Percentiles rank a stretch among this genome's conserved stretches.
Evolutionary conservation across 2,329 filamentous ascomycete species (phyloP).

Genomic region (Cercospora brassicicola): DNA sequence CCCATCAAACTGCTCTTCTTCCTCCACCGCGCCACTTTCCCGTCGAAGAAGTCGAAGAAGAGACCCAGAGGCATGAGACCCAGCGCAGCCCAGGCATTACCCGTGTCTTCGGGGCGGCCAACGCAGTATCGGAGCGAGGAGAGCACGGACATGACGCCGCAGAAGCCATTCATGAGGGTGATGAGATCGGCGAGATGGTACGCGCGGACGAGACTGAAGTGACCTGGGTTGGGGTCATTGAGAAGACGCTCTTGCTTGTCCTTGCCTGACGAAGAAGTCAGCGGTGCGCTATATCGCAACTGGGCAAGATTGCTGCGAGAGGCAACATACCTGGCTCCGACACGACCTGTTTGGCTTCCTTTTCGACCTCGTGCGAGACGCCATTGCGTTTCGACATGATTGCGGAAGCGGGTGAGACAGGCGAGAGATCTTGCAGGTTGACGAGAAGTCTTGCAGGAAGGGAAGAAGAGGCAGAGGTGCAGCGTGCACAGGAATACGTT

Average conservation of each 20-base stretch:
- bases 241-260: conserved; percentile 78
- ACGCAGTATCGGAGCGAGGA: conserved; percentile 92
- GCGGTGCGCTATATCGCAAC: neutral
- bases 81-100: conserved; percentile 78
- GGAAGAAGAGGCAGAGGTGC: neutral
- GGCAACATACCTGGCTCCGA: conserved; percentile 47
- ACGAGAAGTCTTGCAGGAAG: neutral
- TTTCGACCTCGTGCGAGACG: conserved; percentile 53
- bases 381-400: conserved; percentile 65
- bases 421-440: neutral
- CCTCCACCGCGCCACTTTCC: conserved; percentile 92
- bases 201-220: conserved; percentile 62
- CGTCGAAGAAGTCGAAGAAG: conserved; percentile 98
- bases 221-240: conserved; percentile 63
- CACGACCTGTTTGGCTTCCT: conserved; percentile 42
- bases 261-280: conserved; percentile 49
- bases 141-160: conserved; percentile 92
- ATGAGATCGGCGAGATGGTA: conserved; percentile 80
- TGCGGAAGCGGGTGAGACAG: conserved; percentile 4
- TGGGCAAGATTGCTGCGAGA: neutral
- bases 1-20: conserved; percentile 98
- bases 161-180: conserved; percentile 82
- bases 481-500: neutral
- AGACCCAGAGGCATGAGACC: conserved; percentile 86
- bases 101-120: conserved; percentile 58